phyloP scores from a whole-genome alignment of 1,284 basidiomycete genomes.

The Ceratobasidium papillatum region DNA sequence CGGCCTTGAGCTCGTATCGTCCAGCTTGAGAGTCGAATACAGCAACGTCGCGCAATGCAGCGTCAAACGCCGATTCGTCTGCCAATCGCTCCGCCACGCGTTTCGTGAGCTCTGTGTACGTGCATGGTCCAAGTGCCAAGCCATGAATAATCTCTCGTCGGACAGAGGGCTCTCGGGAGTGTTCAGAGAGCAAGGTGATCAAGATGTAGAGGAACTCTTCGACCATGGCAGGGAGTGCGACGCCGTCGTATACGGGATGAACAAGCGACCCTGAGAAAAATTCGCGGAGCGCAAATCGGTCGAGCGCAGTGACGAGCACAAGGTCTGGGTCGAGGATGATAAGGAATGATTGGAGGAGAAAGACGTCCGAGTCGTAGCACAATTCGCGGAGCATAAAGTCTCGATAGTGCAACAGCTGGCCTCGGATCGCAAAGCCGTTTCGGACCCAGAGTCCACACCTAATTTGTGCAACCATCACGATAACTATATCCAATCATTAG shows the following conservation, averaged over 20 bases:
- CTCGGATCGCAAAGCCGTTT: conserved; percentile 95
- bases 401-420: conserved; percentile 95
- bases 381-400: conserved; percentile 95
- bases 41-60: conserved; percentile 80
- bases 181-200: conserved; percentile 88
- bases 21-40: conserved; percentile 85
- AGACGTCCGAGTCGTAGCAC: conserved; percentile 97
- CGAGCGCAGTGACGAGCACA: conserved; percentile 86
- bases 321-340: conserved; percentile 81
- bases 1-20: conserved; percentile 87
- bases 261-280: conserved; percentile 77
- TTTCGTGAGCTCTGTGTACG: conserved; percentile 93
- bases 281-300: conserved; percentile 83
- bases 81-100: conserved; percentile 89
- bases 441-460: conserved; percentile 96
- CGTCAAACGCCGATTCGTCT: conserved; percentile 87
- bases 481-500: conserved; percentile 63
- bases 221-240: conserved; percentile 83
- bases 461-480: conserved; percentile 93
- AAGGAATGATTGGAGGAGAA: conserved; percentile 87
- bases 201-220: conserved; percentile 93
- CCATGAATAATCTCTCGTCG: conserved; percentile 91
- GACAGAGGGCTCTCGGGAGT: conserved; percentile 75
- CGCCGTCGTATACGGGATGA: conserved; percentile 70
- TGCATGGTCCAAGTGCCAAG: conserved; percentile 85